Evolutionary conservation across 441 rosid species (phyloP), one percentile per base, ranked within the genome.

Genomic region (Flueggea neowawraea): DNA sequence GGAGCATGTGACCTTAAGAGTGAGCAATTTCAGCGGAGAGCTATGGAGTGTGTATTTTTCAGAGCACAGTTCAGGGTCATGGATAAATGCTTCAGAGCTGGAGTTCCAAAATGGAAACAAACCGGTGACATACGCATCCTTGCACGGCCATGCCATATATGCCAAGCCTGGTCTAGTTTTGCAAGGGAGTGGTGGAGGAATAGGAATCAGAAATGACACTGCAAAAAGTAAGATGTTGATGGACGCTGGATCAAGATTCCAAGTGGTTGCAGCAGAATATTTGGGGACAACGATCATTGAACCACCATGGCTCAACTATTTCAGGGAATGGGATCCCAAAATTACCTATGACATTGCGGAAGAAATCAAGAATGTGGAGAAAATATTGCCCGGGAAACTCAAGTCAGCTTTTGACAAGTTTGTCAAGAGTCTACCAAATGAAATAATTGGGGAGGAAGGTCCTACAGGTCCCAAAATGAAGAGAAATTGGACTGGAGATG

Each of bases 381-480:
- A 69, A 68, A 0, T 81, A 14, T 64, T 93, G 79, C 80, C 82
- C 2, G 86, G 81, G 31, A 48, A 47, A 22, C 28, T 22, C 28
- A 22, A 22, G 28, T 22, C 28, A 22, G 28, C 28, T 22, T 22
- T 22, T 22, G 28, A 22, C 28, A 22, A 22, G 28, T 22, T 22
- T 61, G 79, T 92, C 36, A 90, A 81, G 28, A 22, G 28, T 63
- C 55, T 93, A 31, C 97, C 98, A 2, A 41, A 54, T 60, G 95
- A 88, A 75, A 75, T 90, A 10, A 56, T 80, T 4, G 95, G 95
- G 31, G 80, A 93, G 79, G 95, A 93, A 73, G 98, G 98, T 51
- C 96, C 98, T 7, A 93, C 97, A 0, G 96, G 98, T 51, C 98
- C 97, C 22, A 90, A 88, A 73, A 47, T 75, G 48, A 93, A 90